These are phyloP conservation scores for Eragrostis tef DNA, from an alignment of 202 grass and related monocot genomes.

Conservation along the genomic window DNA sequence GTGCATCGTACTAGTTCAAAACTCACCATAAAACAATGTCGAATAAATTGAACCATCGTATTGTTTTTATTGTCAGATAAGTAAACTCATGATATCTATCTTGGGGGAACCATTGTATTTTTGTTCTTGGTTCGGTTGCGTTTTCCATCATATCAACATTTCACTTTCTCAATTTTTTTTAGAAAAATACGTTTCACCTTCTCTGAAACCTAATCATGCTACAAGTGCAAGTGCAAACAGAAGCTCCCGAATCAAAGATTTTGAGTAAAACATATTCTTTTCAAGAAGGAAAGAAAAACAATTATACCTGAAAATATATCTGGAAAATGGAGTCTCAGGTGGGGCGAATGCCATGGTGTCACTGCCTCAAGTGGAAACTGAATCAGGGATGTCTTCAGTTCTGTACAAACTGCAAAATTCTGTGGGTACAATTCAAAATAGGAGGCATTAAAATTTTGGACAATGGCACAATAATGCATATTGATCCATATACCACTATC, in stretches of 20 bases:
- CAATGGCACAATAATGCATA: background rate
- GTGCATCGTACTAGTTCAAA: background rate
- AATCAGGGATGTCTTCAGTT: background rate
- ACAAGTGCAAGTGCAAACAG: background rate
- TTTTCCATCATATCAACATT: background rate
- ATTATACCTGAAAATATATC: background rate
- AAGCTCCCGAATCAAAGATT: background rate
- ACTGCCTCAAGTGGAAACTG: background rate
- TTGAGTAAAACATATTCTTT: background rate
- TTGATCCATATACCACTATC: background rate
- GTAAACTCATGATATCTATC: background rate
- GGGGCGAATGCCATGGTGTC: too few species aligned
- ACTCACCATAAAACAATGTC: background rate
- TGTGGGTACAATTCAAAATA: background rate
- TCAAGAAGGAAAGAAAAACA: constrained; percentile 2
- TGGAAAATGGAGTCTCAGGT: background rate
- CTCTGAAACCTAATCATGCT: background rate
- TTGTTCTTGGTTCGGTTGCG: background rate
- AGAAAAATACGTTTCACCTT: background rate
- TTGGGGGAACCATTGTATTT: background rate
- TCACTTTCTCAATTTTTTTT: background rate
- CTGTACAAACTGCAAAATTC: background rate
- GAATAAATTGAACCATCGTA: background rate
- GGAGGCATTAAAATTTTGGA: constrained; percentile 16
- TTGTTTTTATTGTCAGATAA: background rate